Conservation (phyloP, 192 early-diverging fungal species). For the Coemansia aciculifera region DNA sequence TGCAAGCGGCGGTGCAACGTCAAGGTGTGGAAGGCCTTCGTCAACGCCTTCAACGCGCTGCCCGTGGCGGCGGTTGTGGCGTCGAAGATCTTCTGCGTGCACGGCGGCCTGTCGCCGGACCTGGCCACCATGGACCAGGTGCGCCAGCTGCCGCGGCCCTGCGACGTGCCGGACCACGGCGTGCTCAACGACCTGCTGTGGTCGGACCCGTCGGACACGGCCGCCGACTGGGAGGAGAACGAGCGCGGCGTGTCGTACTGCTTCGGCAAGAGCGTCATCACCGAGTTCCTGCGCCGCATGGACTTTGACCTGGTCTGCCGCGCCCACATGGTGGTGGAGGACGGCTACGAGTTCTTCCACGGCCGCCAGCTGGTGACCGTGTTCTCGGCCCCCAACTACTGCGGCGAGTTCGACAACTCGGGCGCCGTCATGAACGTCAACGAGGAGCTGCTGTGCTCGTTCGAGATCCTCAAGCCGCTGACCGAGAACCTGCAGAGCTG, state of each 20-base stretch:
- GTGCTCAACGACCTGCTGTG: slow-evolving; percentile 92
- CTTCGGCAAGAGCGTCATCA: slow-evolving; percentile 83
- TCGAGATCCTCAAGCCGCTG: slow-evolving; percentile 75
- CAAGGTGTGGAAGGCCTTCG: slow-evolving; percentile 88
- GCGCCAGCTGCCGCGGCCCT: slow-evolving; percentile 81
- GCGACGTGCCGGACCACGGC: slow-evolving; percentile 91
- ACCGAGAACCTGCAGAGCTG: slow-evolving; percentile 47
- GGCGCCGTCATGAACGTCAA: slow-evolving; percentile 92
- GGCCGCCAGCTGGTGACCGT: slow-evolving; percentile 89
- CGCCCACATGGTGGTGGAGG: slow-evolving; percentile 96
- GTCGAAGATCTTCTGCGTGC: slow-evolving; percentile 90
- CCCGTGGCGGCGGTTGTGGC: slow-evolving; percentile 91
- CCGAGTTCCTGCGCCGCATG: slow-evolving; percentile 78
- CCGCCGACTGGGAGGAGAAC: slow-evolving; percentile 84
- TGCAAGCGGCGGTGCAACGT: slow-evolving; percentile 84
- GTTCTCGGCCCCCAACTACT: slow-evolving; percentile 96
- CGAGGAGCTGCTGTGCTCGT: slow-evolving; percentile 86
- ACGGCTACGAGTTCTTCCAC: slow-evolving; percentile 95
- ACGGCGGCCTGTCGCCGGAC: slow-evolving; percentile 94
- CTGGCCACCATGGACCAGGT: slow-evolving; percentile 90
- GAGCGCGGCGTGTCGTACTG: slow-evolving; percentile 94
- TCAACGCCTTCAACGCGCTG: slow-evolving; percentile 92
- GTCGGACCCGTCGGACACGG: slow-evolving; percentile 83
- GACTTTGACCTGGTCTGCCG: slow-evolving; percentile 92
- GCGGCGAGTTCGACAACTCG: slow-evolving; percentile 92